These are phyloP conservation scores for Phytophthora boehmeriae DNA, from an alignment of 352 stramenopile genomes.

Conservation along the genomic window DNA sequence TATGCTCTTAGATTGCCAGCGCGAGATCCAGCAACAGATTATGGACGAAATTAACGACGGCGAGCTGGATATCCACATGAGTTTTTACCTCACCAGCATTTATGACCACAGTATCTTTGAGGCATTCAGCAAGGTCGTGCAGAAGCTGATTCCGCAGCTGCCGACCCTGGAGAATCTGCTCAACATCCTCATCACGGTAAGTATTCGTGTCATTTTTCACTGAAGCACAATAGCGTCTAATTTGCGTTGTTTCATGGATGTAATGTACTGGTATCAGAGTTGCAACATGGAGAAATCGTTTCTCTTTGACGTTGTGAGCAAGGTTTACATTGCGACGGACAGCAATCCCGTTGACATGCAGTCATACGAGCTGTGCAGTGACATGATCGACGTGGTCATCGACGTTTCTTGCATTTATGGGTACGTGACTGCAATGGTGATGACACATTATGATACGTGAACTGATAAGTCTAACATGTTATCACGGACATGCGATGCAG, in stretches of 20 bases:
- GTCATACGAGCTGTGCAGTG: constrained; percentile 97
- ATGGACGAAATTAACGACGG: constrained; percentile 95
- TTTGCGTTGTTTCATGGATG: too few relatives aligned
- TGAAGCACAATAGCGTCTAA: not conserved
- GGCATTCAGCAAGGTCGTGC: constrained; percentile 97
- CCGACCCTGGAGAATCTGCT: constrained; percentile 98
- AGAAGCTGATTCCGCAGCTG: constrained; percentile 97
- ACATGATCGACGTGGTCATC: constrained; percentile 99
- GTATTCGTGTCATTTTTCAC: constrained; percentile 1
- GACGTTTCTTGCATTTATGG: constrained; percentile 99
- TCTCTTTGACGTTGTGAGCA: constrained; percentile 98
- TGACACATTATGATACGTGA: not conserved
- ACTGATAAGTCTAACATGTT: too few relatives aligned
- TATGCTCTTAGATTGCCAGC: constrained; percentile 91
- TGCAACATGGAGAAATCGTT: constrained; percentile 99
- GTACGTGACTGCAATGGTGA: constrained; percentile 21
- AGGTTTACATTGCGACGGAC: constrained; percentile 99
- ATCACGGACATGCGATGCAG: constrained; percentile 21
- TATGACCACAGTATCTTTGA: constrained; percentile 98
- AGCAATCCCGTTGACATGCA: constrained; percentile 98
- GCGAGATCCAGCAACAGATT: constrained; percentile 98
- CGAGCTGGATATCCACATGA: constrained; percentile 93
- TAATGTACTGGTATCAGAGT: constrained; percentile 56
- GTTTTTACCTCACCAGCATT: constrained; percentile 92
- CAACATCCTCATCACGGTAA: constrained; percentile 95